Evolutionary conservation across 1,284 basidiomycete species (phyloP), one percentile per base, ranked within the genome.

Genomic region (Ganoderma lingzhi): DNA sequence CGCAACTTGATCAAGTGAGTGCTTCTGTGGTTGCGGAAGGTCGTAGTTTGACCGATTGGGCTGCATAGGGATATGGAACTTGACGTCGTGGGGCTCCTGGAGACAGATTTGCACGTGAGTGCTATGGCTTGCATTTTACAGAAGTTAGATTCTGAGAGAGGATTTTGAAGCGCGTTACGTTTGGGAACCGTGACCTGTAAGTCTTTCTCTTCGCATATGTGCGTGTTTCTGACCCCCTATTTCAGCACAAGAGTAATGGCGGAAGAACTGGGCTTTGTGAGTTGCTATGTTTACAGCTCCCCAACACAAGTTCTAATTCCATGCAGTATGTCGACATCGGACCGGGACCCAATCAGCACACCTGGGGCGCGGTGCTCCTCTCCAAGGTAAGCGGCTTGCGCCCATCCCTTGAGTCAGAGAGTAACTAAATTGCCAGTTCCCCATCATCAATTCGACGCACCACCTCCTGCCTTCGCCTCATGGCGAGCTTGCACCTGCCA

Each of bases 401-500:
- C 19, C 19, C 6, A 9, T 2, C 10, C 9, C 2, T 14, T 2
- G 10, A 10, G 14, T 59, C 17, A 2, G n/a, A 12, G 41, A 17
- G 10, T 61, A 14, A 61, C 59, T 1, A 9, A 30, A 30, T 10
- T 28, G 6, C 5, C 70, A 94, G 89, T 98, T 96, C 82, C 96
- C 96, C 0, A 98, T 98, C 79, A 85, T 98, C 76, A 92, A 93
- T 76, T 94, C 94, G 3, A 93, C 90, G 6, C 96, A 98, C 77
- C 94, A 97, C 78, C 86, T 98, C 3, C 86, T 98, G 32, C 96
- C 96, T 0, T 97, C 95, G 1, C 96, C 96, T 6, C 82, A 87
- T 64, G 93, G 95, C 19, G 96, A 98, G 80, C 89, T 98, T 19
- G 96, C 96, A 0, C 96, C 96, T 0, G 96, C 96, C 0, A 97